These are phyloP conservation scores for Rhizophagus sp. DNA, from an alignment of 192 early-diverging fungal genomes.

Conservation along the genomic window DNA sequence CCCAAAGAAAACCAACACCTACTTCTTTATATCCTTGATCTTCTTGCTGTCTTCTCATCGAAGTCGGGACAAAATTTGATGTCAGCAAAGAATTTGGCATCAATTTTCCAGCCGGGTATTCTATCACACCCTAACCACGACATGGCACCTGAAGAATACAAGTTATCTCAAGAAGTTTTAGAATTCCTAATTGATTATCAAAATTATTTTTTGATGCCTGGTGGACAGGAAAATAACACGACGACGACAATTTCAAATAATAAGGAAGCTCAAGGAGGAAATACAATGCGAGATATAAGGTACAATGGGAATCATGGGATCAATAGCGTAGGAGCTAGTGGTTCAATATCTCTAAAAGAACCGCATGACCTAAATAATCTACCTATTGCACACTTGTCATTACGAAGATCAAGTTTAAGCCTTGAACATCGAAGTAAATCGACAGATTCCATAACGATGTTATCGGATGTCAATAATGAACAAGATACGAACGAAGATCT, in stretches of 20 bases:
- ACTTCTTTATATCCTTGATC: conserved; percentile 69
- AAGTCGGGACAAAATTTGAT: conserved; percentile 61
- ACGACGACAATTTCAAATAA: not conserved
- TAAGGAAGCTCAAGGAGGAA: not conserved
- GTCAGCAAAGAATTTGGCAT: conserved; percentile 73
- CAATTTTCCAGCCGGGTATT: conserved; percentile 75
- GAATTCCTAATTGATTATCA: conserved; percentile 75
- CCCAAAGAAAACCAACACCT: conserved; percentile 63
- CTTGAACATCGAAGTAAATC: not conserved
- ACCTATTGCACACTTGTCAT: not conserved
- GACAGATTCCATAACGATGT: not conserved
- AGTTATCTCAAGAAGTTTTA: conserved; percentile 70
- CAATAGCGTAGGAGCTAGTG: not conserved
- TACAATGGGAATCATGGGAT: not conserved
- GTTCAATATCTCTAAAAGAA: not conserved
- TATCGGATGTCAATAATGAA: not conserved
- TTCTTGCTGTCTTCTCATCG: conserved; percentile 57
- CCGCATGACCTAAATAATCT: conserved; percentile 1
- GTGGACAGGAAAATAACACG: not conserved
- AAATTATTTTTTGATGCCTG: conserved; percentile 43
- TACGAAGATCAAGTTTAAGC: conserved; percentile 3
- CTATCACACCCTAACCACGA: conserved; percentile 72
- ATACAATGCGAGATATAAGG: not conserved
- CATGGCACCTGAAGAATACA: conserved; percentile 72
- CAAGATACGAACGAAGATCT: not conserved